Evolutionary conservation across 164 flowering plant genomes (phyloP).

Genomic region (Magnolia kwangsiensis): DNA sequence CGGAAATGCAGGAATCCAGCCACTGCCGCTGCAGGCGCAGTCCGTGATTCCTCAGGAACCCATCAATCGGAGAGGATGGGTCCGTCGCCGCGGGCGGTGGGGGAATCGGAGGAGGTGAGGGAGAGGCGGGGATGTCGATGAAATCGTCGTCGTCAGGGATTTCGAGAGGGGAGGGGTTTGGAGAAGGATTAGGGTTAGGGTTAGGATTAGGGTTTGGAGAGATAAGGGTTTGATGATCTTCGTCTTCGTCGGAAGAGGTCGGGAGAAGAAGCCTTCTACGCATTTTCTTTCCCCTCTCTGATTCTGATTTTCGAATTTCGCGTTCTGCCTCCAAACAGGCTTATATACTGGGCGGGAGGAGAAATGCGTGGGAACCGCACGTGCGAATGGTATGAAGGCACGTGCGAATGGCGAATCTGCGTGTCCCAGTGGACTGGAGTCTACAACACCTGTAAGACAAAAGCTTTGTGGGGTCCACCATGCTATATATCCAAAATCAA

Average conservation of each 20-base stretch:
- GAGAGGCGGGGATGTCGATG: constrained; percentile 28
- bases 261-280: constrained; percentile 39
- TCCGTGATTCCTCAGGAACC: constrained; percentile 42
- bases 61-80: constrained; percentile 33
- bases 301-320: neutral
- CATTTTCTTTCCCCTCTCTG: constrained; percentile 24
- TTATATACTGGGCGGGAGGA: neutral
- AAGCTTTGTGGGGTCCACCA: too few species aligned
- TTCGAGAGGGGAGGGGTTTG: constrained; percentile 16
- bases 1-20: constrained; percentile 53
- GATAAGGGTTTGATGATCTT: constrained; percentile 13
- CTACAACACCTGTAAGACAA: too few species aligned
- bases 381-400: too few species aligned
- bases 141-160: constrained; percentile 64
- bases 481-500: too few species aligned
- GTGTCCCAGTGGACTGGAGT: too few species aligned
- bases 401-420: too few species aligned
- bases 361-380: too few species aligned
- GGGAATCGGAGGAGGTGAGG: constrained; percentile 19
- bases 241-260: constrained; percentile 51
- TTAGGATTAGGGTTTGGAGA: neutral
- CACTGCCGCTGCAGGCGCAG: constrained; percentile 57
- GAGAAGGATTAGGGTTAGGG: neutral
- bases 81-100: constrained; percentile 16
- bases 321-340: constrained; percentile 4